phyloP scores from a whole-genome alignment of 805 yeast species.

The Cyberlindnera lachancei region DNA sequence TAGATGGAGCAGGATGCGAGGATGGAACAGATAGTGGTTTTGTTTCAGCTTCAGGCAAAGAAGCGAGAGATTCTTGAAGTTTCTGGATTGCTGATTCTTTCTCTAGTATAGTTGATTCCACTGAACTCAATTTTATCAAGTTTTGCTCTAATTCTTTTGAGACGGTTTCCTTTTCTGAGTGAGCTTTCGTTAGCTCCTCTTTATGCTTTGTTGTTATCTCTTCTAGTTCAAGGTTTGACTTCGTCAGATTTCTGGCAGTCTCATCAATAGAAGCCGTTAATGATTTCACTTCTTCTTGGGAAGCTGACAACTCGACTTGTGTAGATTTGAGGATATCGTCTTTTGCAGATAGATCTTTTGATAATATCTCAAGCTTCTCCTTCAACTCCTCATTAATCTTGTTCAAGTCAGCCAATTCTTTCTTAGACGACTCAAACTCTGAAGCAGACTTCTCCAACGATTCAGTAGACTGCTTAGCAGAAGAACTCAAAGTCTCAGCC shows the following conservation, averaged over 20 bases:
- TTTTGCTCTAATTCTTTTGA: slow-evolving; percentile 8
- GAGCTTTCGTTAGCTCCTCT: background rate
- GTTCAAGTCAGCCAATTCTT: background rate
- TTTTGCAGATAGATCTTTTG: background rate
- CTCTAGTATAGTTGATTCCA: background rate
- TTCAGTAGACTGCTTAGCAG: slow-evolving; percentile 2
- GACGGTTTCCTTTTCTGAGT: background rate
- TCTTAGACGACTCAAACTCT: background rate
- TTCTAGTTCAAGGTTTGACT: background rate
- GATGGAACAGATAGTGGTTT: too few relatives aligned
- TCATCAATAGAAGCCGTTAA: background rate
- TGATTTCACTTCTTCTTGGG: background rate
- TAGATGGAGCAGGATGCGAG: background rate
- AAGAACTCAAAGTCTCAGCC: slow-evolving; percentile 4
- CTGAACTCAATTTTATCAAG: background rate
- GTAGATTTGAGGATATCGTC: background rate
- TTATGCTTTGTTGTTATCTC: background rate
- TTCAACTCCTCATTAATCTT: background rate
- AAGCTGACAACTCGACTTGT: background rate
- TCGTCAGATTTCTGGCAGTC: too few relatives aligned
- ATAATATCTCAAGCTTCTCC: background rate
- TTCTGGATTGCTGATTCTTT: background rate
- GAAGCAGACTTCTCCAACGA: background rate
- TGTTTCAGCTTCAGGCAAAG: too few relatives aligned
- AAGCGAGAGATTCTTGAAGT: too few relatives aligned